These are phyloP conservation scores for Pseudonitzschia pungens DNA, from an alignment of 108 stramenopile genomes.

Conservation along the genomic window DNA sequence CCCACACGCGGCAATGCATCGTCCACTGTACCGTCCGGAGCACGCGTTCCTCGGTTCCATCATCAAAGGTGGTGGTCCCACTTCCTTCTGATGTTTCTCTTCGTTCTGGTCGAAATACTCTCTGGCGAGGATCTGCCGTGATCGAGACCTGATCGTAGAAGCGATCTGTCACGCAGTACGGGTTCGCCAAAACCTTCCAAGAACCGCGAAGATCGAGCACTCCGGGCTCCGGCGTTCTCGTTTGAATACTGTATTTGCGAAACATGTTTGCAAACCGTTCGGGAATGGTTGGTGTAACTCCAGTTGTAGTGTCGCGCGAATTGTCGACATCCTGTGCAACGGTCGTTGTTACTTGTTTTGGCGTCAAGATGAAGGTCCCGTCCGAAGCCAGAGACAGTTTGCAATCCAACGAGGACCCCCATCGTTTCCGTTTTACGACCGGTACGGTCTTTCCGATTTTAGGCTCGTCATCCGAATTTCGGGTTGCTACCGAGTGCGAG, in stretches of 20 bases:
- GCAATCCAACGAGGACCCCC: slow-evolving; percentile 27
- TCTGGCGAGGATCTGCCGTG: slow-evolving; percentile 51
- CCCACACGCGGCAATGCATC: slow-evolving; percentile 29
- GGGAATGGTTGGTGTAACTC: background rate
- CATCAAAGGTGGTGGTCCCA: background rate
- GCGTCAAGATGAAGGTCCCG: slow-evolving; percentile 44
- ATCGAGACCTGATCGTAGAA: slow-evolving; percentile 67
- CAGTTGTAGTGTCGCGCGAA: too few relatives aligned
- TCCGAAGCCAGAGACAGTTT: slow-evolving; percentile 36
- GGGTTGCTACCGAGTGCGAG: too few relatives aligned
- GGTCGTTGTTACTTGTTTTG: slow-evolving; percentile 1
- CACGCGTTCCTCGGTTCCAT: background rate
- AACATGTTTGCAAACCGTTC: background rate
- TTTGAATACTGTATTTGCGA: background rate
- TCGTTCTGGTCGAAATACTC: background rate
- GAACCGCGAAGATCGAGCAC: slow-evolving; percentile 43
- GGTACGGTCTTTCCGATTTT: slow-evolving; percentile 5
- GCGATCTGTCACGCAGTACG: slow-evolving; percentile 83
- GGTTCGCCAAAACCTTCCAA: slow-evolving; percentile 70
- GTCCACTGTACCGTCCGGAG: background rate
- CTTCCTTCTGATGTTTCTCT: background rate
- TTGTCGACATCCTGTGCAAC: background rate
- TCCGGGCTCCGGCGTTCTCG: background rate
- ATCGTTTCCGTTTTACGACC: slow-evolving; percentile 11
- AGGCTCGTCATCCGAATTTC: background rate